phyloP scores from a whole-genome alignment of 2,329 filamentous ascomycete species.

The Aspergillus nomiae region DNA sequence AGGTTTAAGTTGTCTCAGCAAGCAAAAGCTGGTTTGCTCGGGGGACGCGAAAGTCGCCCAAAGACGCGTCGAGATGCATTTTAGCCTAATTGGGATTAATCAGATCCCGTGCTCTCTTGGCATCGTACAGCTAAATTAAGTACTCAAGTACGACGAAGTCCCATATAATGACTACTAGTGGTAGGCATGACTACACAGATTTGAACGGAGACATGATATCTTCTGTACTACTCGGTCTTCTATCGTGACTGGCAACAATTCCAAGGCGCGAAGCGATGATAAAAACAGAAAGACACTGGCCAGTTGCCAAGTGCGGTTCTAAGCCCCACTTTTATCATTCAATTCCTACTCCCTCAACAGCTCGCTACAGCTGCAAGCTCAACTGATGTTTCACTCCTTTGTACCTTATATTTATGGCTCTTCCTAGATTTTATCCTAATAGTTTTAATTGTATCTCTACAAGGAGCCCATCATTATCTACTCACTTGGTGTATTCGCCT shows the following conservation, averaged over 20 bases:
- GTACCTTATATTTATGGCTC: background rate
- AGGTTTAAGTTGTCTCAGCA: background rate
- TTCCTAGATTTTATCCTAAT: background rate
- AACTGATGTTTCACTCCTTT: background rate
- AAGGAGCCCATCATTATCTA: background rate
- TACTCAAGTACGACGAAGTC: background rate
- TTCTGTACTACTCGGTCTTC: background rate
- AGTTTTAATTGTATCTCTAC: background rate
- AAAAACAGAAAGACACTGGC: background rate
- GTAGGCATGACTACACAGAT: background rate
- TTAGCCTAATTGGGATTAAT: slow-evolving; percentile 8
- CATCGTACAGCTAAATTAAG: background rate
- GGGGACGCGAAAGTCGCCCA: slow-evolving; percentile 29
- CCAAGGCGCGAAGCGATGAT: background rate
- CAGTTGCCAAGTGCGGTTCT: background rate
- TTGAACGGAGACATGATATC: background rate
- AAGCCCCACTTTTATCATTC: background rate
- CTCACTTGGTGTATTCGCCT: too few relatives aligned
- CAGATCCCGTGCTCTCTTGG: background rate
- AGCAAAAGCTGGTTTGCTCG: slow-evolving; percentile 5
- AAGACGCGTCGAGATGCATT: slow-evolving; percentile 28
- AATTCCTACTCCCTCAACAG: background rate
- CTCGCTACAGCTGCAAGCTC: background rate
- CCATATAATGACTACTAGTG: background rate
- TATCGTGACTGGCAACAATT: background rate